Evolutionary conservation across 2,329 filamentous ascomycete genomes (phyloP).

Genomic region (Hypoxylon sp.): DNA sequence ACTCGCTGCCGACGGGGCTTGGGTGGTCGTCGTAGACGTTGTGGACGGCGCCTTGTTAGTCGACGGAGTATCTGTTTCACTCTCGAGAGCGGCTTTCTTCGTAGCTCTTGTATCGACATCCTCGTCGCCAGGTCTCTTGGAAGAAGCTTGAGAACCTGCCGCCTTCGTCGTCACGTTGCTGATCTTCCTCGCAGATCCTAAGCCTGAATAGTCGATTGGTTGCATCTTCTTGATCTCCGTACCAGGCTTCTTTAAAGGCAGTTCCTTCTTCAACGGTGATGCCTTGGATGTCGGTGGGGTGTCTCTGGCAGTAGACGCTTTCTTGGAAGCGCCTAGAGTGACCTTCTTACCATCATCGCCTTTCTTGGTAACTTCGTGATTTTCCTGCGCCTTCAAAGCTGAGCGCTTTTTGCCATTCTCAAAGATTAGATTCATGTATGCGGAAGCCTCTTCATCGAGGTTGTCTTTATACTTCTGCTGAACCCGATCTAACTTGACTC

Average conservation of each 20-base stretch:
- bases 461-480: constrained; percentile 75
- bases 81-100: constrained; percentile 57
- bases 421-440: constrained; percentile 58
- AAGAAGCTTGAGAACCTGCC: constrained; percentile 26
- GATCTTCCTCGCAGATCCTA: constrained; percentile 49
- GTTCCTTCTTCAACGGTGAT: constrained; percentile 30
- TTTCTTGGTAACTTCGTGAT: constrained; percentile 41
- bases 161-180: constrained; percentile 39
- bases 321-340: constrained; percentile 32
- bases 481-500: constrained; percentile 75
- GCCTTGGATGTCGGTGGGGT: constrained; percentile 21
- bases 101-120: constrained; percentile 54
- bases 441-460: constrained; percentile 68
- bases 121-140: constrained; percentile 58
- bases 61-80: constrained; percentile 49
- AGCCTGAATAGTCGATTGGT: constrained; percentile 47
- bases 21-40: constrained; percentile 20
- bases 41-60: constrained; percentile 51
- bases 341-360: constrained; percentile 45
- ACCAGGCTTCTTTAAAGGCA: constrained; percentile 27
- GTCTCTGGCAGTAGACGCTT: constrained; percentile 31
- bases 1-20: constrained; percentile 34
- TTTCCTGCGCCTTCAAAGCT: constrained; percentile 45
- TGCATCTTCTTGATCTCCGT: constrained; percentile 43
- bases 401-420: constrained; percentile 47